Conservation (phyloP, 305 asterid species). For the Fraxinus dipetala region DNA sequence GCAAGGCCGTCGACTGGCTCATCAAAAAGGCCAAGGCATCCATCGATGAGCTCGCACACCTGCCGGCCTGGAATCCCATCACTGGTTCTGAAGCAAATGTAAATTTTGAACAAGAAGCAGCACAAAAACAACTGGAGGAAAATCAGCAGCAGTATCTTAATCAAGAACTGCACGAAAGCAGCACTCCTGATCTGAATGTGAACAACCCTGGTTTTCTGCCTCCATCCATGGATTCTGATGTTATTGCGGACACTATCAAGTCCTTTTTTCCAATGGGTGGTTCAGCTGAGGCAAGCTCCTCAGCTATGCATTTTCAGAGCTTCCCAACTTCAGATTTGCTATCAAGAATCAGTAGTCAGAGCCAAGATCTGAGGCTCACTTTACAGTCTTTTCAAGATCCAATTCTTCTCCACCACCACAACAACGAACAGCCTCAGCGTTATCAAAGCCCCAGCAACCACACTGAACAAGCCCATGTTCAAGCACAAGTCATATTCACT, state of each 20-base stretch:
- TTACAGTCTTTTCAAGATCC: constrained; percentile 86
- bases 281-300: constrained; percentile 49
- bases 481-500: constrained; percentile 34
- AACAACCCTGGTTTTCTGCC: constrained; percentile 60
- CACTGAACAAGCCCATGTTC: constrained; percentile 25
- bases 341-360: constrained; percentile 42
- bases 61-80: constrained; percentile 83
- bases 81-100: constrained; percentile 26
- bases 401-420: constrained; percentile 41
- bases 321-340: constrained; percentile 47
- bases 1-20: constrained; percentile 97
- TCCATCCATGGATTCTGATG: constrained; percentile 69
- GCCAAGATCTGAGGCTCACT: constrained; percentile 78
- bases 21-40: constrained; percentile 78
- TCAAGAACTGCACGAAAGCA: not conserved
- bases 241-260: constrained; percentile 71
- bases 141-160: constrained; percentile 30
- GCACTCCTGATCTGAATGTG: constrained; percentile 1
- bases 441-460: constrained; percentile 39
- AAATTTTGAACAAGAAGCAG: constrained; percentile 25
- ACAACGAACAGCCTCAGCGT: constrained; percentile 33
- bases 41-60: constrained; percentile 75
- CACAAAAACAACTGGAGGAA: constrained; percentile 17
- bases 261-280: constrained; percentile 81
- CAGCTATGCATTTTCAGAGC: constrained; percentile 65